Percentiles rank a stretch among this genome's conserved stretches.
phyloP scores from a whole-genome alignment of 192 early-diverging fungal genomes.

The Coemansia umbellata region DNA sequence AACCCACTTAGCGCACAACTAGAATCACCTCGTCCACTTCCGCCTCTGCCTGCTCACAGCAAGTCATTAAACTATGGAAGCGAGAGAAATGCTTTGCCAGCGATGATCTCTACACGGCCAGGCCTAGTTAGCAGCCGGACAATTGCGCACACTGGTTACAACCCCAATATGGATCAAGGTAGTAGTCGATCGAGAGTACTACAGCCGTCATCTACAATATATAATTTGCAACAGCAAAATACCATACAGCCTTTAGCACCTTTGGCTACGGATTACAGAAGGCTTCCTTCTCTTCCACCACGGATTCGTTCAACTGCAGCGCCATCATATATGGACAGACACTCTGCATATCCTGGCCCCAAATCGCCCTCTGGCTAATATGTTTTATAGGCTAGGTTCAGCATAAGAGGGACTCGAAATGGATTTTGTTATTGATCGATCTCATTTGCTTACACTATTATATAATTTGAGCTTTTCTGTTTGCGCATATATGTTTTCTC shows the following conservation, averaged over 20 bases:
- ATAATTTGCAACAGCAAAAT: slow-evolving; percentile 30
- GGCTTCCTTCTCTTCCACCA: slow-evolving; percentile 40
- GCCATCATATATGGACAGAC: slow-evolving; percentile 28
- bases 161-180: not conserved
- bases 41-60: slow-evolving; percentile 17
- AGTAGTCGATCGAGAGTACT: slow-evolving; percentile 9
- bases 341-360: slow-evolving; percentile 3
- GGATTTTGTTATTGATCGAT: too few relatives aligned
- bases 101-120: not conserved
- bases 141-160: not conserved
- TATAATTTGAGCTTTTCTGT: too few relatives aligned
- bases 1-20: not conserved
- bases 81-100: not conserved
- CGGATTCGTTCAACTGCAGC: slow-evolving; percentile 37
- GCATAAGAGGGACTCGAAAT: too few relatives aligned
- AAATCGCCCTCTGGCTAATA: slow-evolving; percentile 4
- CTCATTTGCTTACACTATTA: slow-evolving; percentile 1
- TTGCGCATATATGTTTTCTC: too few relatives aligned
- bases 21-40: slow-evolving; percentile 21
- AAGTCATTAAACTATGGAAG: slow-evolving; percentile 20
- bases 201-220: slow-evolving; percentile 20
- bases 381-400: too few relatives aligned
- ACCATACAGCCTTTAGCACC: not conserved
- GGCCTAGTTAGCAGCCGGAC: not conserved
- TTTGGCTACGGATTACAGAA: slow-evolving; percentile 23